These are phyloP conservation scores for Nevesoporus exiguus DNA, from an alignment of 768 basidiomycete species.

Conservation along the genomic window DNA sequence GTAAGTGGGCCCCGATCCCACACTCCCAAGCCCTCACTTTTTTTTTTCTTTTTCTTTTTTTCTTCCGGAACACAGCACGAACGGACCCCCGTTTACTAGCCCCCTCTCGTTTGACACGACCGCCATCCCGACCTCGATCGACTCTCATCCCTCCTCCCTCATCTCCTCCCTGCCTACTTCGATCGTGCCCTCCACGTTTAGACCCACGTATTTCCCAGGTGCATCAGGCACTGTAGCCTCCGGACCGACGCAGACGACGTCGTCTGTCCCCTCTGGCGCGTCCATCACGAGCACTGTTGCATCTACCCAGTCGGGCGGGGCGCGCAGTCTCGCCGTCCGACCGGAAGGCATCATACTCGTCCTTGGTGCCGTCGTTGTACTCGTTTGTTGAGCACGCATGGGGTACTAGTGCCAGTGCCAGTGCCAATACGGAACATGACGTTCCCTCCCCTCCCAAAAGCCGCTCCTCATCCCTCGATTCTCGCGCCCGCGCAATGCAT, in stretches of 20 bases:
- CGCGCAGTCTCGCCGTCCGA: neutral
- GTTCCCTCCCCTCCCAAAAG: neutral
- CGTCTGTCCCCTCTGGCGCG: neutral
- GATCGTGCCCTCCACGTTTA: neutral
- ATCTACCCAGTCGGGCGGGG: neutral
- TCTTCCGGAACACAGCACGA: neutral
- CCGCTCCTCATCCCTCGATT: no score
- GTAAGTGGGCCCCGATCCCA: neutral
- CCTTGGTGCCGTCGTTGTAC: neutral
- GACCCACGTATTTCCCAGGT: neutral
- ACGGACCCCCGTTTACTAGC: neutral
- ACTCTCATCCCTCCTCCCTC: neutral
- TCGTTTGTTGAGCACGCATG: neutral
- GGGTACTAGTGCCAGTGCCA: no score
- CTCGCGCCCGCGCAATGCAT: no score
- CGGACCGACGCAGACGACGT: neutral
- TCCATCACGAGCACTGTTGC: neutral
- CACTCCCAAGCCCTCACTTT: neutral
- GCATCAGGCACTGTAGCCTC: neutral
- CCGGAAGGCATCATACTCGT: neutral
- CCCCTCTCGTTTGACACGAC: neutral
- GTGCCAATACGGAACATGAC: neutral
- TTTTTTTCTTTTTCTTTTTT: no score
- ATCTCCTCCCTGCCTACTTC: neutral
- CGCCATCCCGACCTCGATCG: neutral